Percentiles rank a stretch among this genome's conserved stretches.
Conservation (phyloP, 306 rosid species). For the Quercus aquifolioides region DNA sequence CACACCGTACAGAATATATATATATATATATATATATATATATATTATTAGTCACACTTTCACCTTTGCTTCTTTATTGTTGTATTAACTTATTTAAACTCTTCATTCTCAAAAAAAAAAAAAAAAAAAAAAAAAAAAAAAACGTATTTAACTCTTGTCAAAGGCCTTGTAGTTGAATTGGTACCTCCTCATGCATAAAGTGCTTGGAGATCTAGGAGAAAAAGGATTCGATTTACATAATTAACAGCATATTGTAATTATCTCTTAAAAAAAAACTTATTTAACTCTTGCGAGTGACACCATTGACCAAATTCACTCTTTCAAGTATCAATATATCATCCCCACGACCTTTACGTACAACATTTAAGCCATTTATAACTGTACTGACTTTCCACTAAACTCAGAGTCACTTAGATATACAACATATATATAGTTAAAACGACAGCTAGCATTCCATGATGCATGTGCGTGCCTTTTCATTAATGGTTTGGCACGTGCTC, state of each 20-base stretch:
- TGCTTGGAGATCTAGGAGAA: no score
- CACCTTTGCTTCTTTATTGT: background rate
- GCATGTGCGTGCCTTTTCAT: background rate
- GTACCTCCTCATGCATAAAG: no score
- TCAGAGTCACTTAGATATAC: background rate
- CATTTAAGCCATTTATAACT: background rate
- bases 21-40: background rate
- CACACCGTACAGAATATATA: no score
- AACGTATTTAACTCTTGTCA: no score
- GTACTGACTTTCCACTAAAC: conserved; percentile 13
- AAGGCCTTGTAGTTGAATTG: no score
- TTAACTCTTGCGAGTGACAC: background rate
- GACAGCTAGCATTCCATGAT: no score
- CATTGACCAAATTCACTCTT: background rate
- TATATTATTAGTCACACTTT: background rate
- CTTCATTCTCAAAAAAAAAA: no score
- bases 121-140: no score
- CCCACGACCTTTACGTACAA: conserved; percentile 1
- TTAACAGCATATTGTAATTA: no score
- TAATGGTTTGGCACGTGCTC: background rate
- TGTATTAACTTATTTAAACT: background rate
- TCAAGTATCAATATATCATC: background rate
- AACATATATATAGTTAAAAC: no score
- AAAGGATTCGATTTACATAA: no score
- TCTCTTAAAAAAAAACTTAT: no score